Evolutionary conservation across 805 yeast genomes (phyloP), one percentile per base, ranked within the genome.

Genomic region (Candida boleticola): DNA sequence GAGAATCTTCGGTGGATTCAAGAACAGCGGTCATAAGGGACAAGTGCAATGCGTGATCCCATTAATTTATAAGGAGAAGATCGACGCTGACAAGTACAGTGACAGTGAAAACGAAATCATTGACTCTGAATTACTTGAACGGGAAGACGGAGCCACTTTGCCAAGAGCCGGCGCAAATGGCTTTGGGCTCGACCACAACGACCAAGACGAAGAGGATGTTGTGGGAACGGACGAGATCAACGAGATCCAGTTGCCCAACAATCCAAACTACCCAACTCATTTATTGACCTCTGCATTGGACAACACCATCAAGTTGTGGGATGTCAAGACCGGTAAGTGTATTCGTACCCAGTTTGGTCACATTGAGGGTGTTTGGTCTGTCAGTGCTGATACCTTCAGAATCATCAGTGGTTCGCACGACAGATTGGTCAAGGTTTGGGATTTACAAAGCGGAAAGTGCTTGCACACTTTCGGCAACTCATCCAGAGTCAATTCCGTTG

Each of bases 281-380:
- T 61, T 90, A 42, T 64, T 90, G 20, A 84, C 97, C 0, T 89
- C 95, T 13, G 88, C 97, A 1, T 68, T 92, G 45, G 98, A 90
- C 62, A 89, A 89, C 63, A 90, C 97, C 5, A 89, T 90, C 61
- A 89, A 90, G 60, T 63, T 92, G 37, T 90, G 97, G 97, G 95
- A 89, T 52, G 84, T 89, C 23, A 73, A 72, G 47, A 80, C 93
- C 1, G 97, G 97, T 3, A 79, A 81, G 60, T 92, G 98, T 57
- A 79, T 89, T 9, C 74, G 97, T 44, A 93, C 99, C 0, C 92
- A 93, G 62, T 93, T 92, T 68, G 99, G 99, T 2, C 99, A 93
- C 59, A 89, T 92, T 41, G 98, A 93, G 64, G 99, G 99, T 18
- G 96, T 93, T 16, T 92, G 98, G 97, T 89, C 92, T 33, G 85